A percentile compares a stretch with the other conserved stretches of the same genome.
These are phyloP conservation scores for Debaryomyces psychrophilus DNA, from an alignment of 1,139 yeast species.

Conservation along the genomic window DNA sequence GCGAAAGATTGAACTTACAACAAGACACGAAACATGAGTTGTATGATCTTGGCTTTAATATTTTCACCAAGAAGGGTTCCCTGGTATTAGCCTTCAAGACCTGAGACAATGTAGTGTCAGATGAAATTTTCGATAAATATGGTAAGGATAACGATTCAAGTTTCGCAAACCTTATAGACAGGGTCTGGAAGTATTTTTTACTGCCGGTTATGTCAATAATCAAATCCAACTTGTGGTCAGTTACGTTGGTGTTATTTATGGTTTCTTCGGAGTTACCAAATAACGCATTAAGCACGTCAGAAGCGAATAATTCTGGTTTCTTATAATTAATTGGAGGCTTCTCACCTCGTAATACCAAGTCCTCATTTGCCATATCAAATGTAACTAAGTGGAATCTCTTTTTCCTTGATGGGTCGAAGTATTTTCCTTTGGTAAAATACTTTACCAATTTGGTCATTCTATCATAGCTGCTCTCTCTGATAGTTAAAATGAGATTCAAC, in stretches of 20 bases:
- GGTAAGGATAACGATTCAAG: conserved; percentile 40
- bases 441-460: conserved; percentile 29
- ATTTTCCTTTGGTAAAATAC: conserved; percentile 24
- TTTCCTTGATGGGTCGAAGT: conserved; percentile 25
- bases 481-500: conserved; percentile 36
- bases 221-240: conserved; percentile 38
- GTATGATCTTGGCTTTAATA: conserved; percentile 41
- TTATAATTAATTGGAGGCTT: conserved; percentile 38
- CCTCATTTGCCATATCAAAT: conserved; percentile 41
- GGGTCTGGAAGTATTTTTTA: conserved; percentile 39
- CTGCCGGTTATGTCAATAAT: conserved; percentile 48
- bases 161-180: conserved; percentile 30
- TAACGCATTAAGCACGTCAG: conserved; percentile 42
- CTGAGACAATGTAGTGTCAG: conserved; percentile 23
- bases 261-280: conserved; percentile 25
- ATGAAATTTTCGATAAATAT: conserved; percentile 26
- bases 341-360: conserved; percentile 43
- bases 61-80: conserved; percentile 40
- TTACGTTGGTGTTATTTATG: conserved; percentile 26
- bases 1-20: conserved; percentile 35
- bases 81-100: conserved; percentile 33
- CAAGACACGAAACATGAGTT: conserved; percentile 41
- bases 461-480: conserved; percentile 29
- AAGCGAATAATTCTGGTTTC: conserved; percentile 44
- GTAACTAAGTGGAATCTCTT: conserved; percentile 33